Conservation (phyloP, 2,329 filamentous ascomycete genomes). For the Trichoderma atrobrunneum region DNA sequence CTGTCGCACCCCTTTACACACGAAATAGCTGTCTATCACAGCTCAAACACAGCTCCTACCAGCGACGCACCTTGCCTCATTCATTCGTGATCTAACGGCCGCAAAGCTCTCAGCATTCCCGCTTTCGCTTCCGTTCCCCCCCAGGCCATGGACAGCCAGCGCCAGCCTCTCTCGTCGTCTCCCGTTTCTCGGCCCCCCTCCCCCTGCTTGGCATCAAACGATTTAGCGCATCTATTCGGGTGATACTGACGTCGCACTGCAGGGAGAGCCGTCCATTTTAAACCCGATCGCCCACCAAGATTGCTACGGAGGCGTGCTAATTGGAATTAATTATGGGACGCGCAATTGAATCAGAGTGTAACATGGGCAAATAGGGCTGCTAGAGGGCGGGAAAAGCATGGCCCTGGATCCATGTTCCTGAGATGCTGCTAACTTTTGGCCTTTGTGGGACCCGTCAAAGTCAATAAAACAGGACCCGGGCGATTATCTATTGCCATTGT, state of each 20-base stretch:
- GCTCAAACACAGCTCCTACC: neutral
- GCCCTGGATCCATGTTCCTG: constrained; percentile 7
- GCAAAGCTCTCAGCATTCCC: neutral
- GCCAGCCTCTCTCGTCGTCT: neutral
- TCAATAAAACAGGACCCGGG: neutral
- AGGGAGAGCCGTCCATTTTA: neutral
- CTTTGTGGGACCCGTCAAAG: constrained; percentile 12
- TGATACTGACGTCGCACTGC: constrained; percentile 12
- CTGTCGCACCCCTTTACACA: neutral
- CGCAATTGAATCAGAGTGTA: neutral
- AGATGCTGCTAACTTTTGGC: neutral
- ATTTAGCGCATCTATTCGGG: constrained; percentile 16
- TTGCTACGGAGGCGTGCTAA: constrained; percentile 2
- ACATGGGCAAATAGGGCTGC: constrained; percentile 10
- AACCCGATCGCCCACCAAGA: constrained; percentile 12
- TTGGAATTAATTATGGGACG: constrained; percentile 11
- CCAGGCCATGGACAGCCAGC: neutral
- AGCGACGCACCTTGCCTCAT: neutral
- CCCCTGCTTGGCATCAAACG: constrained; percentile 6
- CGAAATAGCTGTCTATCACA: neutral
- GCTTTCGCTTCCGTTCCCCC: neutral
- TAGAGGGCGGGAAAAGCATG: neutral
- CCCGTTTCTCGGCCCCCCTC: neutral
- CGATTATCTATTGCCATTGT: neutral
- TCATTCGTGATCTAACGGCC: neutral